Base-by-base conservation (phyloP, 768 basidiomycete genomes). In the Royoungia palumana region DNA sequence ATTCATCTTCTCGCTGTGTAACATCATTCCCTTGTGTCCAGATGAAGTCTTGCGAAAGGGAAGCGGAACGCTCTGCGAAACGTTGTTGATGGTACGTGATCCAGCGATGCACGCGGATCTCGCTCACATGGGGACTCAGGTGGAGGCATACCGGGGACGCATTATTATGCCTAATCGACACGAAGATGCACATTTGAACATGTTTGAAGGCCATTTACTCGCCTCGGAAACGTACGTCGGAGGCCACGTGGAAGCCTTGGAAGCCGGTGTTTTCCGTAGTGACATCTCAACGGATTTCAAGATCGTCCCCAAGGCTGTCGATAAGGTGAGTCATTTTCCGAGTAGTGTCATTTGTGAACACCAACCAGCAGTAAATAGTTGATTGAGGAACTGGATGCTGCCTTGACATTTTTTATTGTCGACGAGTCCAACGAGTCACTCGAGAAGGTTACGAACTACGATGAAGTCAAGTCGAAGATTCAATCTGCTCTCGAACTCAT, bases 111-210 rank as follows among this genome's bases (percentile, higher is more conserved):
- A 2, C 25, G 14, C 35, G 10, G 12, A 21, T 12, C 3, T 19
- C 16, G 27, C 59, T 63, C 41, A 59, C n/a, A 24, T 24, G 21
- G 34, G 17, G 12, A 35, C 28, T 9, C 55, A 99, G 95, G 95
- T 98, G 35, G 94, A 99, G 76, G 96, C 96, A 0, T 97, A 84
- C 68, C 79, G 87, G 22, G 91, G 82, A 2, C 78, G 81, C 28
- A 93, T 98, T 57, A 95, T 99, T 63, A 96, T 96, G 93, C 96
- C 96, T 4, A 98, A 98, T 64, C 78, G 91, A 51, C 93, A 99
- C 63, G 94, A 96, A 68, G 96, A 98, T 47, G 76, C 83, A 2
- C 85, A 95, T 56, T 84, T 93, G 13, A 87, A 83, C 51, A 94
- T 95, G 80, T 93, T 89, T 57, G 89, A 99, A 41, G 96, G 96